Percentiles rank a stretch among this genome's conserved stretches.
phyloP scores from a whole-genome alignment of 163 green algal species.

The Chlamydomonas reinhardtii region DNA sequence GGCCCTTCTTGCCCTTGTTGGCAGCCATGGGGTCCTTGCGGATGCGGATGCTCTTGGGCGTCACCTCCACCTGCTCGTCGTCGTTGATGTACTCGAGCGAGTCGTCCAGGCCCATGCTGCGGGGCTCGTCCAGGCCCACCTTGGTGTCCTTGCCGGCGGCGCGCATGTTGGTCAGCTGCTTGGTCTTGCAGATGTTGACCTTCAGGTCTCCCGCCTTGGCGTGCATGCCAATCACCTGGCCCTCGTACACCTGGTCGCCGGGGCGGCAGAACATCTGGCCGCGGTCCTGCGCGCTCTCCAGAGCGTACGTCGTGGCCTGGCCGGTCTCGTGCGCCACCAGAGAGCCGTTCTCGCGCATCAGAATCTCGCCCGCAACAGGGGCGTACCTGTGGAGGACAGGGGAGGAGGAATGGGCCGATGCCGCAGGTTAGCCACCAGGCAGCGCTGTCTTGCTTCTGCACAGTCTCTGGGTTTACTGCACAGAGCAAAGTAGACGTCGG shows the following conservation, averaged over 20 bases:
- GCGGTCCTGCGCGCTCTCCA: constrained; percentile 91
- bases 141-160: constrained; percentile 77
- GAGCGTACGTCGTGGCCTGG: constrained; percentile 76
- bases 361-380: constrained; percentile 84
- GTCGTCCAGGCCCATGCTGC: constrained; percentile 93
- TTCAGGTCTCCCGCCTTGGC: constrained; percentile 94
- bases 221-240: constrained; percentile 95
- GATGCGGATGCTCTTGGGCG: constrained; percentile 91
- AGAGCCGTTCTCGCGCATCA: constrained; percentile 90
- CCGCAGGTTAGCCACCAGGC: too few relatives aligned
- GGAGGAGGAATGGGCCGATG: too few relatives aligned
- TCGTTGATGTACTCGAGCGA: constrained; percentile 97
- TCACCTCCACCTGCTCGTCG: constrained; percentile 97
- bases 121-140: constrained; percentile 76
- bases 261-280: constrained; percentile 92
- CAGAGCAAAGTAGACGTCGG: too few relatives aligned
- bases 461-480: too few relatives aligned
- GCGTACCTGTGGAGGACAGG: constrained; percentile 55
- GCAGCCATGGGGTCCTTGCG: constrained; percentile 80
- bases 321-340: constrained; percentile 93
- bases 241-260: constrained; percentile 93
- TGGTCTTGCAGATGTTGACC: constrained; percentile 98
- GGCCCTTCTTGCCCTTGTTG: constrained; percentile 53
- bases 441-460: too few relatives aligned
- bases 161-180: constrained; percentile 92